Conservation (phyloP, 352 stramenopile genomes). For the Phytophthora constricta region DNA sequence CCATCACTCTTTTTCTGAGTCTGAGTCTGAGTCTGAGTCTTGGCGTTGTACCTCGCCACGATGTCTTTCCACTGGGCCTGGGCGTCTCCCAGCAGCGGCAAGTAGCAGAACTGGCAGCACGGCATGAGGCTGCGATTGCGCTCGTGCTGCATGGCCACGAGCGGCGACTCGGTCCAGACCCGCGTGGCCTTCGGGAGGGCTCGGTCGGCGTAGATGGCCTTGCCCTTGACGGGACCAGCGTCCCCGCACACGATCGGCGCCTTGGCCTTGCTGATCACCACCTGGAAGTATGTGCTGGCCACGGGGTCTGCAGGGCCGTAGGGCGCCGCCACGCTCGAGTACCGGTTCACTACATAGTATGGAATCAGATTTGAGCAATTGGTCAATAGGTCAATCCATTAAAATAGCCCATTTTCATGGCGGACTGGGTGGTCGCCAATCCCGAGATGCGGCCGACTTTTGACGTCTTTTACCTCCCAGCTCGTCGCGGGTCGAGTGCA, state of each 20-base stretch:
- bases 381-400: too few species aligned
- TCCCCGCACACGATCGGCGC: slow-evolving; percentile 67
- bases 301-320: slow-evolving; percentile 58
- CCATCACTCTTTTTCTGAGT: slow-evolving; percentile 10
- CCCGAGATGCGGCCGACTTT: slow-evolving; percentile 5
- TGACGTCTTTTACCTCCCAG: slow-evolving; percentile 28
- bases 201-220: slow-evolving; percentile 69
- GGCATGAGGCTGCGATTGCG: slow-evolving; percentile 43
- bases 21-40: slow-evolving; percentile 3
- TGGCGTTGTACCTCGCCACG: slow-evolving; percentile 36
- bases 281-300: slow-evolving; percentile 64
- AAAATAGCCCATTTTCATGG: too few species aligned
- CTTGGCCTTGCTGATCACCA: slow-evolving; percentile 66
- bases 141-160: slow-evolving; percentile 80
- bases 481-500: slow-evolving; percentile 19
- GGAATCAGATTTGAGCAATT: background rate
- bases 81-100: slow-evolving; percentile 64
- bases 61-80: slow-evolving; percentile 56
- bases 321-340: slow-evolving; percentile 61
- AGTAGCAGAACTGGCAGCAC: slow-evolving; percentile 79
- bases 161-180: slow-evolving; percentile 77
- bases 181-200: slow-evolving; percentile 50
- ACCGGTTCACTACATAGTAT: slow-evolving; percentile 39
- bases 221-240: slow-evolving; percentile 69
- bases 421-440: background rate